phyloP scores from a whole-genome alignment of 192 early-diverging fungal species.

The Coemansia sp. region DNA sequence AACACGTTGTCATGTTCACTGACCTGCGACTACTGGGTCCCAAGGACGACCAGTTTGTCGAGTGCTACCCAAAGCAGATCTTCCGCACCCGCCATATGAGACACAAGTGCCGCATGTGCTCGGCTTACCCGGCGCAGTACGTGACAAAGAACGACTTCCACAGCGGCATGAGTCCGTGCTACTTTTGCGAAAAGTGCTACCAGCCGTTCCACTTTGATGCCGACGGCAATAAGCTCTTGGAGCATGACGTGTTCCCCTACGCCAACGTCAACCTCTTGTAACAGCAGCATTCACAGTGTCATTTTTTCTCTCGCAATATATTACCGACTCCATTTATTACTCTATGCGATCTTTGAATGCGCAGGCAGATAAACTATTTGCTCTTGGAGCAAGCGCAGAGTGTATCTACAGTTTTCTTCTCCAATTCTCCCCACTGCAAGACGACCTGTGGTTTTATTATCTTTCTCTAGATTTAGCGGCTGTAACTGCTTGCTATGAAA shows the following conservation, averaged over 20 bases:
- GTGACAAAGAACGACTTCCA: slow-evolving; percentile 69
- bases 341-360: no score
- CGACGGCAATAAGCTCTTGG: slow-evolving; percentile 54
- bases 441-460: no score
- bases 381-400: no score
- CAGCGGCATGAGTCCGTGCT: slow-evolving; percentile 63
- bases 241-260: slow-evolving; percentile 53
- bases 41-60: slow-evolving; percentile 54
- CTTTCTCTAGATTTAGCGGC: no score
- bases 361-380: no score
- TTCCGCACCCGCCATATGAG: slow-evolving; percentile 54
- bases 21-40: slow-evolving; percentile 53
- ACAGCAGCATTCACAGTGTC: background rate
- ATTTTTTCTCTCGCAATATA: no score
- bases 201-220: slow-evolving; percentile 64
- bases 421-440: no score
- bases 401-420: no score
- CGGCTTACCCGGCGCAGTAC: slow-evolving; percentile 56
- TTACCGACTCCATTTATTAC: no score
- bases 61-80: slow-evolving; percentile 53
- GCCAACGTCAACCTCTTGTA: slow-evolving; percentile 48
- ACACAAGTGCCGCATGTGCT: slow-evolving; percentile 64
- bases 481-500: no score
- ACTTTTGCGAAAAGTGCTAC: slow-evolving; percentile 72
- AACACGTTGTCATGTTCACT: slow-evolving; percentile 68